Percentiles rank a stretch among this genome's conserved stretches.
phyloP scores from a whole-genome alignment of 345 rosid species.

The Geranium rotundifolium region DNA sequence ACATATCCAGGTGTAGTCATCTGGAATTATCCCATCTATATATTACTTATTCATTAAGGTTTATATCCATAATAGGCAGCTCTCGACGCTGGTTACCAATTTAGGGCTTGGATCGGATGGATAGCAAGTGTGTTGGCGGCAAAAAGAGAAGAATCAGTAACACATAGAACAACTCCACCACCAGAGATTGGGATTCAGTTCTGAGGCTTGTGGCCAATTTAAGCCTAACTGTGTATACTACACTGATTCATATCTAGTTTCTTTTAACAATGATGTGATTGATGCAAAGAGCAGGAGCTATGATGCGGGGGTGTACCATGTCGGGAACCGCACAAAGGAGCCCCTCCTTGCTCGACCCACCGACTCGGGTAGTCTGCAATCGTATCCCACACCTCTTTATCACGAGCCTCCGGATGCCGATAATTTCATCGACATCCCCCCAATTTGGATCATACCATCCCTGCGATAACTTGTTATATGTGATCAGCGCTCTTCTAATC shows the following conservation, averaged over 20 bases:
- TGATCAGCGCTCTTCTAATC: too few species aligned
- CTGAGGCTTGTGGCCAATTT: background rate
- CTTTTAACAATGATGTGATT: too few species aligned
- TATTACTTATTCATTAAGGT: too few species aligned
- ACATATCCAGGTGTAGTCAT: too few species aligned
- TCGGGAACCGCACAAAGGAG: background rate
- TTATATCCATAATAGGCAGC: too few species aligned
- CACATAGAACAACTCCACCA: background rate
- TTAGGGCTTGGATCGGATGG: background rate
- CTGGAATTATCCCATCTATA: too few species aligned
- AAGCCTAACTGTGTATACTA: background rate
- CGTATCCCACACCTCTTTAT: background rate
- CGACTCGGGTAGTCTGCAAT: background rate
- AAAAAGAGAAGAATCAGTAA: background rate
- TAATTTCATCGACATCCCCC: background rate
- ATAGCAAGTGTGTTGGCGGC: background rate
- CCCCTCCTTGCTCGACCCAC: background rate
- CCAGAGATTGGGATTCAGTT: background rate
- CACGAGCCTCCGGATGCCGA: background rate
- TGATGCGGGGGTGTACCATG: background rate
- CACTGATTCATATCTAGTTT: background rate
- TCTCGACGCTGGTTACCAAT: too few species aligned
- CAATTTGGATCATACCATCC: background rate
- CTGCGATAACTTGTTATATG: background rate
- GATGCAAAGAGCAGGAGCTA: background rate